Conservation (phyloP, 2,329 filamentous ascomycete genomes). For the Didymella sp. region DNA sequence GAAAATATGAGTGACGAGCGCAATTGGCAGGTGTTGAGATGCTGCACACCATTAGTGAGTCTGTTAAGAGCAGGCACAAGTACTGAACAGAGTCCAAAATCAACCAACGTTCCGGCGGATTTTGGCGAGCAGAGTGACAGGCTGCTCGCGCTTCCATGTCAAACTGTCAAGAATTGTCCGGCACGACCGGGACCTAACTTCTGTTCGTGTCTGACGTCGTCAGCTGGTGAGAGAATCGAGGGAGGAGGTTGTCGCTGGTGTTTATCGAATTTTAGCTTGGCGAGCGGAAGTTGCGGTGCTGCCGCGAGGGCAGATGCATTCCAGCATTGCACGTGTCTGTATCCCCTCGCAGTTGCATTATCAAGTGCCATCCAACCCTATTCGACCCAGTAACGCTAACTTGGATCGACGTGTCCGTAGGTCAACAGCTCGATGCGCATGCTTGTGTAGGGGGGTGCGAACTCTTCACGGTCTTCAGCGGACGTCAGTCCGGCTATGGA, state of each 20-base stretch:
- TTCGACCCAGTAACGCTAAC: not conserved
- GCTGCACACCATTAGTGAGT: slow-evolving; percentile 9
- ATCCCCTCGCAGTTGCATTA: slow-evolving; percentile 1
- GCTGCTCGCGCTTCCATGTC: not conserved
- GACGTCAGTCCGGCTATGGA: slow-evolving; percentile 9
- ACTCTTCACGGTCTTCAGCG: not conserved
- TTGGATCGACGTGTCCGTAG: not conserved
- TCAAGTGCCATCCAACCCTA: slow-evolving; percentile 1
- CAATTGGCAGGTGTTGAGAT: slow-evolving; percentile 16
- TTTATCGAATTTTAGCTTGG: slow-evolving; percentile 23
- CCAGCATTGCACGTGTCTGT: slow-evolving; percentile 12
- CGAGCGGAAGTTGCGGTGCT: slow-evolving; percentile 8
- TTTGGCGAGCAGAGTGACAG: slow-evolving; percentile 16
- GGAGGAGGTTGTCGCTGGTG: slow-evolving; percentile 14
- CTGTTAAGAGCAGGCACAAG: not conserved
- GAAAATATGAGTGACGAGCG: slow-evolving; percentile 4
- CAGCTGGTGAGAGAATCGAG: slow-evolving; percentile 16
- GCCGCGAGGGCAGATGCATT: slow-evolving; percentile 11
- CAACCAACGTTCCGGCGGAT: not conserved
- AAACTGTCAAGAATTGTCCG: slow-evolving; percentile 10
- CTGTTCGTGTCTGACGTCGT: slow-evolving; percentile 12
- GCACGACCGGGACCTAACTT: slow-evolving; percentile 6
- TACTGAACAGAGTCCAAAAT: slow-evolving; percentile 14
- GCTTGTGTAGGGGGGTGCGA: slow-evolving; percentile 12
- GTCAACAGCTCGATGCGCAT: slow-evolving; percentile 1